These are phyloP conservation scores for Thermothelomyces thermophilus DNA, from an alignment of 2,329 filamentous ascomycete genomes.

Conservation along the genomic window DNA sequence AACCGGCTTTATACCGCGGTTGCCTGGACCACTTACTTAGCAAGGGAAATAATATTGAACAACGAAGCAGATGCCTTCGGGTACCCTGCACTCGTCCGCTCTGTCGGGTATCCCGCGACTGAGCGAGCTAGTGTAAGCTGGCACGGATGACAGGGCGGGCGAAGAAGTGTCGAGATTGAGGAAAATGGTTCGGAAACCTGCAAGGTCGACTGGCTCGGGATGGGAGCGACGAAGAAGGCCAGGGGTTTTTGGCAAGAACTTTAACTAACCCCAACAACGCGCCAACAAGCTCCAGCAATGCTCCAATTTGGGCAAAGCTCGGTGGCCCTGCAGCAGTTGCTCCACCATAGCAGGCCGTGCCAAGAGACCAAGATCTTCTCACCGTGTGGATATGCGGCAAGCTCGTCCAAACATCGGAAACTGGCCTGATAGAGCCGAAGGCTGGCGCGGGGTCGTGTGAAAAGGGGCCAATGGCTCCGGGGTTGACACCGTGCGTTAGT, in stretches of 20 bases:
- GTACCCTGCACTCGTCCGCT: background rate
- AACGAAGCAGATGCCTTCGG: background rate
- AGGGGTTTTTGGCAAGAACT: conserved; percentile 13
- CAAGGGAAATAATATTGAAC: background rate
- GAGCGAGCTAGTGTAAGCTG: background rate
- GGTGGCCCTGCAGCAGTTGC: conserved; percentile 1
- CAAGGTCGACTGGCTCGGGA: background rate
- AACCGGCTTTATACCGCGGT: conserved; percentile 1
- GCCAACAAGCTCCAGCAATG: conserved; percentile 2
- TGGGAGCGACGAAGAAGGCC: conserved; percentile 7
- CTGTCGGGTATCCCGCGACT: background rate
- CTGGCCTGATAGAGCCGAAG: too few relatives aligned
- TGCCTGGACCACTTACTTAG: conserved; percentile 2
- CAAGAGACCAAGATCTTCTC: too few relatives aligned
- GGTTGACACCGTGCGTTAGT: too few relatives aligned
- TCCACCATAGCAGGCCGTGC: background rate
- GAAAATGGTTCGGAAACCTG: background rate
- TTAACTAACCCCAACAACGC: conserved; percentile 9
- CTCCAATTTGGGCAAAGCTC: conserved; percentile 14
- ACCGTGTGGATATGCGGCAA: too few relatives aligned
- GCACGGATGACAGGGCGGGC: background rate
- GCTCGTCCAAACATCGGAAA: too few relatives aligned
- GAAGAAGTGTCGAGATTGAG: background rate
- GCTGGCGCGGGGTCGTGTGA: too few relatives aligned
- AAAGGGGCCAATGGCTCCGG: too few relatives aligned